phyloP scores from a whole-genome alignment of 2,329 filamentous ascomycete genomes.

The Calonectria hawksworthii region DNA sequence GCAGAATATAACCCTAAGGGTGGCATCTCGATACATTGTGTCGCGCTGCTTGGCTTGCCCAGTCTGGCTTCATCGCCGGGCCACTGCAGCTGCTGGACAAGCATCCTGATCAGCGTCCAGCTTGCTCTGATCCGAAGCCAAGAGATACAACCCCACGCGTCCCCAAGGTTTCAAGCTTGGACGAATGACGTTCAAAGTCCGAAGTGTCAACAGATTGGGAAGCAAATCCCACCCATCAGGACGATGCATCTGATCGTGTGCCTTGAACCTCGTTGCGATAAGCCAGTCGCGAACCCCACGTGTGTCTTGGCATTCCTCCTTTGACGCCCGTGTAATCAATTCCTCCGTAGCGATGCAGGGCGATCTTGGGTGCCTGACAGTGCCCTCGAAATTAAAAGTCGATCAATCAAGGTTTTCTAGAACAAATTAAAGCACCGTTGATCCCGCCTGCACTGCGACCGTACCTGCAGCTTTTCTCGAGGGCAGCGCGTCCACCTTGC shows the following conservation, averaged over 20 bases:
- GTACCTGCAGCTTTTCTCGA: constrained; percentile 3
- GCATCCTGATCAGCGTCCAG: background rate
- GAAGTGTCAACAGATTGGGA: background rate
- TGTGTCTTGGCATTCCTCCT: constrained; percentile 42
- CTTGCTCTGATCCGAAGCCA: background rate
- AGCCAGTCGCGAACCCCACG: constrained; percentile 45
- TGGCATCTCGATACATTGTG: background rate
- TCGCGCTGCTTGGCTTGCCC: background rate
- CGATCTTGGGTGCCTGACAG: background rate
- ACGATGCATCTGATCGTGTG: constrained; percentile 5
- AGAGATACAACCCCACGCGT: background rate
- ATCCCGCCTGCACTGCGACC: constrained; percentile 14
- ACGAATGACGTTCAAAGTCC: background rate
- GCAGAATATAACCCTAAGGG: background rate
- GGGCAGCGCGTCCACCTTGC: background rate
- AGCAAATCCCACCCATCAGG: constrained; percentile 17
- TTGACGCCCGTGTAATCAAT: constrained; percentile 1
- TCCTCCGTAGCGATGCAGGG: background rate
- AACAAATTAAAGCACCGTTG: constrained; percentile 32
- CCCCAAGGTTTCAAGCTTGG: constrained; percentile 1
- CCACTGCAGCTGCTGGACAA: background rate
- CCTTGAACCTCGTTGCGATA: constrained; percentile 28
- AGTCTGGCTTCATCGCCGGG: constrained; percentile 1
- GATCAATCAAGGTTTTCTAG: constrained; percentile 24
- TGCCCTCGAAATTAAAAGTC: background rate